Evolutionary conservation across 345 rosid species (phyloP).

Genomic region (Populus simonii): DNA sequence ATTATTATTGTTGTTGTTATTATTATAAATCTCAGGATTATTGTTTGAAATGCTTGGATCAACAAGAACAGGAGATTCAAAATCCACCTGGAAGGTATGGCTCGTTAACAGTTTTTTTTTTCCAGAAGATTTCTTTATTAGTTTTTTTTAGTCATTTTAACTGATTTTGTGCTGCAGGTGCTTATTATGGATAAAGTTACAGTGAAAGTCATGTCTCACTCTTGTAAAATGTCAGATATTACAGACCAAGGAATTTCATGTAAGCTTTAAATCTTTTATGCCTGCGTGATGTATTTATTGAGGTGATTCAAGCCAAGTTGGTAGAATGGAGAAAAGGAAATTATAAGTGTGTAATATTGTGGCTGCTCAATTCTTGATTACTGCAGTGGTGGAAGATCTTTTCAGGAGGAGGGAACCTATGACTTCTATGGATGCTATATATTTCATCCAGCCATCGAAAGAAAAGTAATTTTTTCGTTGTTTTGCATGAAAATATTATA

Average conservation of each 20-base stretch:
- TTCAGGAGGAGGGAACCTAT: constrained; percentile 87
- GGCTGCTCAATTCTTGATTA: constrained; percentile 1
- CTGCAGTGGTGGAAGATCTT: constrained; percentile 94
- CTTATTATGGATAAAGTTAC: constrained; percentile 93
- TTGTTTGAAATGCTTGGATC: constrained; percentile 84
- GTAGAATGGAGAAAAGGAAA: background rate
- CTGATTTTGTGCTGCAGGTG: constrained; percentile 41
- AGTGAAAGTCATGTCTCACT: constrained; percentile 79
- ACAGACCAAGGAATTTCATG: constrained; percentile 95
- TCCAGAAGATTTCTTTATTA: too few species aligned
- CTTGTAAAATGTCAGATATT: constrained; percentile 92
- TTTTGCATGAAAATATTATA: too few species aligned
- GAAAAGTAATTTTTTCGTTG: constrained; percentile 45
- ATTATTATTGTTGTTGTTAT: background rate
- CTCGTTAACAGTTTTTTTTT: background rate
- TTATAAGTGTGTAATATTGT: background rate
- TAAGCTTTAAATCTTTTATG: constrained; percentile 30
- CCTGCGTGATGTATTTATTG: too few species aligned
- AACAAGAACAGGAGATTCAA: constrained; percentile 58
- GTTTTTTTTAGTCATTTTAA: background rate
- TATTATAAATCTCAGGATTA: constrained; percentile 41
- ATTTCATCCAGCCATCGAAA: constrained; percentile 83
- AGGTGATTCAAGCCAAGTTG: too few species aligned
- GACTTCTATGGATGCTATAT: constrained; percentile 85
- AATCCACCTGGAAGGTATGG: constrained; percentile 73